These are phyloP conservation scores for Nakaseomyces kungkrabaensis DNA, from an alignment of 1,139 yeast genomes.

Conservation along the genomic window DNA sequence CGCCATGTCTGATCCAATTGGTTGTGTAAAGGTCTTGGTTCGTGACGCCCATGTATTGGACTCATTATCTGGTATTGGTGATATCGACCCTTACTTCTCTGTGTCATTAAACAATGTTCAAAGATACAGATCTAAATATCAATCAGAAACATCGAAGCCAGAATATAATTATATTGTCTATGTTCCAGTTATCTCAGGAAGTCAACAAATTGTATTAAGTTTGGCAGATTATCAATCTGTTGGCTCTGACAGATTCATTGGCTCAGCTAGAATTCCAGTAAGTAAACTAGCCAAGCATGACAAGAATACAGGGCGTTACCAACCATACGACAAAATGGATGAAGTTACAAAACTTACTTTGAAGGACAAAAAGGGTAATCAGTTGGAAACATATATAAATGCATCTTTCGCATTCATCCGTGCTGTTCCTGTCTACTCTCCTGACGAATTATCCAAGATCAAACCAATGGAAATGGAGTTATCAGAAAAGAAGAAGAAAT, in stretches of 20 bases:
- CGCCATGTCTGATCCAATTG: slow-evolving; percentile 42
- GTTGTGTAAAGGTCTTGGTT: slow-evolving; percentile 52
- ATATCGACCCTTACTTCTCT: slow-evolving; percentile 63
- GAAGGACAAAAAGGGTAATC: slow-evolving; percentile 34
- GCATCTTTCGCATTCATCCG: slow-evolving; percentile 59
- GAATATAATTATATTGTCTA: slow-evolving; percentile 48
- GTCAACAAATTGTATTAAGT: slow-evolving; percentile 48
- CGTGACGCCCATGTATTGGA: slow-evolving; percentile 36
- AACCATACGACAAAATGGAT: slow-evolving; percentile 30
- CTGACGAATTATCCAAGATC: slow-evolving; percentile 42
- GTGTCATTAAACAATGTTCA: slow-evolving; percentile 49
- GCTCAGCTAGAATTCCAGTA: slow-evolving; percentile 44
- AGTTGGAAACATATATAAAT: slow-evolving; percentile 39
- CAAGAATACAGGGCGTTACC: slow-evolving; percentile 36
- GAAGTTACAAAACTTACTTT: slow-evolving; percentile 37
- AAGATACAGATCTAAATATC: slow-evolving; percentile 45
- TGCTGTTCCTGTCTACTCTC: slow-evolving; percentile 49
- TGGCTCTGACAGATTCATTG: slow-evolving; percentile 55
- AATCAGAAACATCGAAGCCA: slow-evolving; percentile 49
- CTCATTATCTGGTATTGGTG: slow-evolving; percentile 55
- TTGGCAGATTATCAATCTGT: slow-evolving; percentile 58
- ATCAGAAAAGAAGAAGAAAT: slow-evolving; percentile 31
- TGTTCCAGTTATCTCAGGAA: slow-evolving; percentile 52
- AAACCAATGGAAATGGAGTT: slow-evolving; percentile 34
- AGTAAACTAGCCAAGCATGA: slow-evolving; percentile 42